These are phyloP conservation scores for Ocimum tenuiflorum DNA, from an alignment of 257 asterid genomes.

Conservation along the genomic window DNA sequence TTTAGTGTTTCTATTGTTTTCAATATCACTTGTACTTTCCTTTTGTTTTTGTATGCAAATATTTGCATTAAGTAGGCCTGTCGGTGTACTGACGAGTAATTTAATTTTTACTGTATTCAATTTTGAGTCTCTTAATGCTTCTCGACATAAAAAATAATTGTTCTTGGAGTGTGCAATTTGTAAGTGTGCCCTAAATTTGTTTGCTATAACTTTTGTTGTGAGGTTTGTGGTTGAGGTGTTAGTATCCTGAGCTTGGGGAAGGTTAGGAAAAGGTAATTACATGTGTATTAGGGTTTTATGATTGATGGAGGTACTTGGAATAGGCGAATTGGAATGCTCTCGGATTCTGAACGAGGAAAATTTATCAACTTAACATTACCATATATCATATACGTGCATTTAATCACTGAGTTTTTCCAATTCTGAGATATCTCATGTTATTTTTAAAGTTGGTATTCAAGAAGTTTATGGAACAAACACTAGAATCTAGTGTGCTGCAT, in stretches of 20 bases:
- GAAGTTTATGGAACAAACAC: background rate
- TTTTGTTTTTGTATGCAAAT: background rate
- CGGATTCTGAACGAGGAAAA: background rate
- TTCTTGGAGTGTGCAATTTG: background rate
- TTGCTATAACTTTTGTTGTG: slow-evolving; percentile 6
- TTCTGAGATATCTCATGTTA: background rate
- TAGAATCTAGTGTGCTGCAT: background rate
- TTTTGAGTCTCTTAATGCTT: background rate
- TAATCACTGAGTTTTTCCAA: background rate
- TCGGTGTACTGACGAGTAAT: background rate
- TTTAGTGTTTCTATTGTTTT: background rate
- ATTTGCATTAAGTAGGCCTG: background rate
- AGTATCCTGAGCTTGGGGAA: slow-evolving; percentile 4
- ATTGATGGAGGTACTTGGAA: background rate
- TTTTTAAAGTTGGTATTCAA: background rate
- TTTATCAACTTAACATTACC: background rate
- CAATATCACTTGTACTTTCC: background rate
- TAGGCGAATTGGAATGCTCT: background rate
- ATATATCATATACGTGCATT: background rate
- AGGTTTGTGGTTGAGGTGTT: background rate
- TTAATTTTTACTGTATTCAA: background rate
- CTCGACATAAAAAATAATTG: background rate
- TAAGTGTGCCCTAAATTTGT: background rate
- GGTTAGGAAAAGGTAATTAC: background rate
- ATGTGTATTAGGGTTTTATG: background rate